These are phyloP conservation scores for Fraxinus americana DNA, from an alignment of 257 asterid species.

Conservation along the genomic window DNA sequence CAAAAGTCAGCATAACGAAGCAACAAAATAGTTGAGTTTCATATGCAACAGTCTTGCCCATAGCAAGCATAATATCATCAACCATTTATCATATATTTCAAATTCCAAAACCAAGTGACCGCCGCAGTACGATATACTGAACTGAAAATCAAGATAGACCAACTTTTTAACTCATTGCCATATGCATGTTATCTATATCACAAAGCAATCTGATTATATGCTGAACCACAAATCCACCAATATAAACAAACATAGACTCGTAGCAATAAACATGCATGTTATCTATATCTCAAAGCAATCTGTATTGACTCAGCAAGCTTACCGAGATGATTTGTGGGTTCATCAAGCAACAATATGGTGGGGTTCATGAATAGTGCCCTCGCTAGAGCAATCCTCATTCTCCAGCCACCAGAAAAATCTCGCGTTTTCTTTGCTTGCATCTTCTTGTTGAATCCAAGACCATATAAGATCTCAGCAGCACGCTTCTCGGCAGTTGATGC, in stretches of 20 bases:
- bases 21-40: neutral
- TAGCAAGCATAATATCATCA: neutral
- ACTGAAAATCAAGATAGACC: neutral
- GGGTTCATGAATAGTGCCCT: constrained; percentile 97
- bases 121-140: neutral
- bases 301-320: constrained; percentile 16
- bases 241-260: neutral
- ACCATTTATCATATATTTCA: neutral
- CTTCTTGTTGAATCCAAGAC: constrained; percentile 88
- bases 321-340: constrained; percentile 99
- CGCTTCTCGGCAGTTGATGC: constrained; percentile 95
- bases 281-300: neutral
- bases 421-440: constrained; percentile 95
- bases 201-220: neutral
- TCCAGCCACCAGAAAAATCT: constrained; percentile 99
- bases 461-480: constrained; percentile 93
- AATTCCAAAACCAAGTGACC: neutral
- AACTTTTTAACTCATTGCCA: neutral
- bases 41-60: neutral
- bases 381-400: constrained; percentile 99
- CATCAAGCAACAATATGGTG: constrained; percentile 87
- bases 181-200: neutral
- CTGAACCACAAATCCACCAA: neutral
- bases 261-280: neutral
- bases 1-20: constrained; percentile 8